Evolutionary conservation across 2,329 filamentous ascomycete genomes (phyloP), one percentile per base, ranked within the genome.

Genomic region (Alternaria sp.): DNA sequence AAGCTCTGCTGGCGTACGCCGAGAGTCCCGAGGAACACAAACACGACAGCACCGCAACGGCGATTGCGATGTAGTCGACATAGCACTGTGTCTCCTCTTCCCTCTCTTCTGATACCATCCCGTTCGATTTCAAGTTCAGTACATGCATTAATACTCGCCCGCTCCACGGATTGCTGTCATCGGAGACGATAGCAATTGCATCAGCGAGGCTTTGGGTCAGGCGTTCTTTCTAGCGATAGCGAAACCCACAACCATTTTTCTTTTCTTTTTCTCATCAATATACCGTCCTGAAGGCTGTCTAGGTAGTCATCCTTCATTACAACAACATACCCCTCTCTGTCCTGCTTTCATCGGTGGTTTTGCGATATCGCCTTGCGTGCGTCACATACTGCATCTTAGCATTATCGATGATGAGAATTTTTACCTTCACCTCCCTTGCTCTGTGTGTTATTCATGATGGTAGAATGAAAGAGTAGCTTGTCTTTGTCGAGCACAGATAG

Each of bases 1-100:
- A 78, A 57, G 78, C 74, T 3, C 55, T 79, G 9, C 68, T 79
- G 10, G 72, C 77, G 5, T 79, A 72, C 33, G 76, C 75, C 1
- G 76, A 79, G 12, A 71, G 64, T 11, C 43, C 55, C 14, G 53
- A 18, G 4, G 65, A 65, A 8, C 58, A 66, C 46, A 54, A 59
- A 25, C 60, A 59, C 20, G 62, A 69, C 10, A 60, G 58, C 18
- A 47, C 58, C 28, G 55, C 62, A 14, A 55, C 63, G 6, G 61
- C 58, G 14, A 55, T 56, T 15, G 57, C 64, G 12, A 56, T 43
- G 47, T 66, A 33, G 61, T 10, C 28, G 30, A 25, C 26, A 18
- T 30, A 25, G 23, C 5, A 10, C 14, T 2, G 9, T 49, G 12
- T 6, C 25, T 51, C 28, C 6, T 18, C 9, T 26, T n/a, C 43